Percentiles rank a stretch among this genome's conserved stretches.
These are phyloP conservation scores for Neocallimastix lanati DNA, from an alignment of 192 early-diverging fungal genomes.

Conservation along the genomic window DNA sequence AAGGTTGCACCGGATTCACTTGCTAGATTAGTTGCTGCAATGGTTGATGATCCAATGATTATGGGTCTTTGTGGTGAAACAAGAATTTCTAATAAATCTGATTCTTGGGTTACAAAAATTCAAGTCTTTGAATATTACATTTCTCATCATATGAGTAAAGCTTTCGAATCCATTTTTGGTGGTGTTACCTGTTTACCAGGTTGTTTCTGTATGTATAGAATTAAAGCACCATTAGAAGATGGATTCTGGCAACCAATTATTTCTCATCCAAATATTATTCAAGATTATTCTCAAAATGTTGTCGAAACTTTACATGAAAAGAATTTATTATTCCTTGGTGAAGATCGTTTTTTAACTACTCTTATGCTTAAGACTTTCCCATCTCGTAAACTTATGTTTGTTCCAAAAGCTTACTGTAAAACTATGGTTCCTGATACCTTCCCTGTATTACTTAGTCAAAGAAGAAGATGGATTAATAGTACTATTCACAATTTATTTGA, in stretches of 20 bases:
- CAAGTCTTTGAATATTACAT: constrained; percentile 12
- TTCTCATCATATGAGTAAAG: background rate
- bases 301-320: background rate
- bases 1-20: constrained; percentile 59
- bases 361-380: background rate
- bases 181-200: background rate
- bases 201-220: background rate
- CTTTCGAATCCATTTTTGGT: background rate
- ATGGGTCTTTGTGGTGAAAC: constrained; percentile 68
- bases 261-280: background rate
- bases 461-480: background rate
- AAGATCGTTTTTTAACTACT: background rate
- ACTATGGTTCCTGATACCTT: background rate
- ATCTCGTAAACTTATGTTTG: background rate
- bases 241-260: background rate
- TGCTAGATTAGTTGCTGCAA: constrained; percentile 46
- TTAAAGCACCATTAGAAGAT: background rate
- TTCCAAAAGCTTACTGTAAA: background rate
- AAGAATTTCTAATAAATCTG: constrained; percentile 67
- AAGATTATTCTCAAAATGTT: background rate
- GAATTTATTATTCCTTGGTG: background rate
- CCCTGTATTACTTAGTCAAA: background rate
- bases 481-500: background rate
- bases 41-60: constrained; percentile 51
- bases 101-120: constrained; percentile 61